Conservation (phyloP, 495 filamentous ascomycete genomes). For the Penicillium cataractarum region DNA sequence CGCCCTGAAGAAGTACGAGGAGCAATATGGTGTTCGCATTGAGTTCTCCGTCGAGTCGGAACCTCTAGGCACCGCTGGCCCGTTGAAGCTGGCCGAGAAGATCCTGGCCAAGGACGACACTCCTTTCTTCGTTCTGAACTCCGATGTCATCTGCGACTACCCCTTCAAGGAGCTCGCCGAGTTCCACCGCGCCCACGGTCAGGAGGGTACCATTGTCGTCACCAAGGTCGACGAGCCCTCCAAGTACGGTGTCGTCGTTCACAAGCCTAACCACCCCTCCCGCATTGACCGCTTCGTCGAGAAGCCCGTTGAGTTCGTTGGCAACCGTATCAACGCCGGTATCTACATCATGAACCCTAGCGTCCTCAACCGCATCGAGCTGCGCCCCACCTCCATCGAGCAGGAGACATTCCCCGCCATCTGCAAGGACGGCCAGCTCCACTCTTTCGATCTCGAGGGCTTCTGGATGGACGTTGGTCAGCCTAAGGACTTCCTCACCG, state of each 20-base stretch:
- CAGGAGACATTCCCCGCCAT: constrained; percentile 99
- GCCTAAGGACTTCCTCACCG: constrained; percentile 96
- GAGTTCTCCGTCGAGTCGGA: constrained; percentile 96
- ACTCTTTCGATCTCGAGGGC: constrained; percentile 97
- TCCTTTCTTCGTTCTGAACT: constrained; percentile 99
- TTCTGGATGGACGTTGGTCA: constrained; percentile 99
- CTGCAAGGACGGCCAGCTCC: constrained; percentile 84
- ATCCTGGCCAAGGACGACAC: constrained; percentile 90
- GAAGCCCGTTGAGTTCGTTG: constrained; percentile 99
- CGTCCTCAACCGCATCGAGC: constrained; percentile 87
- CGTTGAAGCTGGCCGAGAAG: constrained; percentile 93
- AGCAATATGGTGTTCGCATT: constrained; percentile 89
- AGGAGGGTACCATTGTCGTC: constrained; percentile 98
- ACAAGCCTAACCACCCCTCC: constrained; percentile 90
- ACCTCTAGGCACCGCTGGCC: constrained; percentile 93
- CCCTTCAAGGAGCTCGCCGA: constrained; percentile 87
- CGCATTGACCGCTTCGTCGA: constrained; percentile 99
- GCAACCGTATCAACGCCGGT: constrained; percentile 99
- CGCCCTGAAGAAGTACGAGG: constrained; percentile 83
- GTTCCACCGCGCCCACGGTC: constrained; percentile 87
- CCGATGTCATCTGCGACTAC: constrained; percentile 97
- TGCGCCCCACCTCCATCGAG: constrained; percentile 98
- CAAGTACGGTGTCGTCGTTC: constrained; percentile 98
- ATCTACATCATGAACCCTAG: constrained; percentile 98
- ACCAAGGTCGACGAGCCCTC: constrained; percentile 99